phyloP scores from a whole-genome alignment of 768 basidiomycete species.

The Trametes cinnabarina region DNA sequence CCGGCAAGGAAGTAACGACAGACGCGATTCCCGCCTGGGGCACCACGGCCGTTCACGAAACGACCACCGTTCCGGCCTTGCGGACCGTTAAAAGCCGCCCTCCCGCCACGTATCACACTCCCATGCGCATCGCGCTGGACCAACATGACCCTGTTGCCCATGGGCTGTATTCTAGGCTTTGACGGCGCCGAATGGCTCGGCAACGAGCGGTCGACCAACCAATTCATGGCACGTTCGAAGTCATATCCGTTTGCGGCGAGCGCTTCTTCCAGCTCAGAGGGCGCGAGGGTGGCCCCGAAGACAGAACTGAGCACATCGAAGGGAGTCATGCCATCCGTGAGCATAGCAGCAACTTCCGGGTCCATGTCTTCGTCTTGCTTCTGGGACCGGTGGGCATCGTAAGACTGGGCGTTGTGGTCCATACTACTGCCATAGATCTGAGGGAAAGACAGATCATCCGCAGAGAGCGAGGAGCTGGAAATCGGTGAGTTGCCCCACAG shows the following conservation, averaged over 20 bases:
- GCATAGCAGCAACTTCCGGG: conserved; percentile 53
- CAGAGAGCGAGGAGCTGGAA: conserved; percentile 49
- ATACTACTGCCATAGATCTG: conserved; percentile 12
- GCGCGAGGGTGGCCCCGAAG: conserved; percentile 86
- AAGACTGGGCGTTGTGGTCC: conserved; percentile 21
- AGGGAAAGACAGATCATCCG: conserved; percentile 42
- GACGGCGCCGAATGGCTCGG: conserved; percentile 41
- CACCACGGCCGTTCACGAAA: conserved; percentile 54
- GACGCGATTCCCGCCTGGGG: conserved; percentile 69
- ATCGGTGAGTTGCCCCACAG: conserved; percentile 54
- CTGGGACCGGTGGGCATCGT: conserved; percentile 4
- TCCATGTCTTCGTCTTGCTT: conserved; percentile 36
- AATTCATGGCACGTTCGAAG: conserved; percentile 94
- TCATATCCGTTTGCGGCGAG: conserved; percentile 86
- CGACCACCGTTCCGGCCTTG: conserved; percentile 34
- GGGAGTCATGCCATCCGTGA: conserved; percentile 94
- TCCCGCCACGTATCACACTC: conserved; percentile 40
- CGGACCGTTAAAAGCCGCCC: conserved; percentile 35
- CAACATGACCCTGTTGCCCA: conserved; percentile 67
- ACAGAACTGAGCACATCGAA: conserved; percentile 94
- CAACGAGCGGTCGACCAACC: conserved; percentile 76
- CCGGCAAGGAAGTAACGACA: conserved; percentile 97
- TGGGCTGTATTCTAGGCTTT: conserved; percentile 53
- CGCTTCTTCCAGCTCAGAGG: conserved; percentile 92
- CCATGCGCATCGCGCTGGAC: conserved; percentile 54